Conservation (phyloP, 306 rosid genomes). For the Cucurbita ficifolia region DNA sequence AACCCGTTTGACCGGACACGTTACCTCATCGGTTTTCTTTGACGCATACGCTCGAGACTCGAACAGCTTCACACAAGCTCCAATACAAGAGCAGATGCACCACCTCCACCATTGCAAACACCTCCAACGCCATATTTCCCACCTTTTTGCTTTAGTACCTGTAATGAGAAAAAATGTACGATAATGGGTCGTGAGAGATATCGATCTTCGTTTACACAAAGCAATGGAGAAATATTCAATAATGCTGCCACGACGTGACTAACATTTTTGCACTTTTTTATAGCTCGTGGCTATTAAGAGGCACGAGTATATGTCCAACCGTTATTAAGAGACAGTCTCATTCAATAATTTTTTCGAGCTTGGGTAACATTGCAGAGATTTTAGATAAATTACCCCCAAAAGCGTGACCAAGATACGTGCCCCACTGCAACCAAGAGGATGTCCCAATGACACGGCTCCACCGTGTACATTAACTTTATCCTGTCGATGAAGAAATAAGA, state of each 20-base stretch:
- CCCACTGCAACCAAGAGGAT: conserved; percentile 99
- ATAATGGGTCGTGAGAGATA: background rate
- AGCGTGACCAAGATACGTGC: conserved; percentile 95
- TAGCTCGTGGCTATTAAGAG: too few species aligned
- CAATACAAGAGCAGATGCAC: conserved; percentile 96
- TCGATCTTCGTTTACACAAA: background rate
- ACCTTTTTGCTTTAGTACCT: conserved; percentile 77
- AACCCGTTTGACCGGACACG: background rate
- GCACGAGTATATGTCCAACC: too few species aligned
- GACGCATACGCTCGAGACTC: background rate
- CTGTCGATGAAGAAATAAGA: conserved; percentile 17
- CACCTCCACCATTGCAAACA: conserved; percentile 98
- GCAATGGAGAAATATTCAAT: background rate
- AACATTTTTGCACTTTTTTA: too few species aligned
- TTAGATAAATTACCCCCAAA: conserved; percentile 50
- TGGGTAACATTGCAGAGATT: background rate
- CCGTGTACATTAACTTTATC: conserved; percentile 82
- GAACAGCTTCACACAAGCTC: conserved; percentile 48
- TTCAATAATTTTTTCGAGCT: too few species aligned
- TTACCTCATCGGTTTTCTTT: background rate
- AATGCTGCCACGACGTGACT: background rate
- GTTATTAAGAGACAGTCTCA: too few species aligned
- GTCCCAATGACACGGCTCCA: conserved; percentile 94
- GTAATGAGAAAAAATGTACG: background rate
- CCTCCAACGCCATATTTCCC: conserved; percentile 93